A percentile compares a stretch with the other conserved stretches of the same genome.
Evolutionary conservation across 2,329 filamentous ascomycete genomes (phyloP).

Genomic region (Anthostomella pinea): DNA sequence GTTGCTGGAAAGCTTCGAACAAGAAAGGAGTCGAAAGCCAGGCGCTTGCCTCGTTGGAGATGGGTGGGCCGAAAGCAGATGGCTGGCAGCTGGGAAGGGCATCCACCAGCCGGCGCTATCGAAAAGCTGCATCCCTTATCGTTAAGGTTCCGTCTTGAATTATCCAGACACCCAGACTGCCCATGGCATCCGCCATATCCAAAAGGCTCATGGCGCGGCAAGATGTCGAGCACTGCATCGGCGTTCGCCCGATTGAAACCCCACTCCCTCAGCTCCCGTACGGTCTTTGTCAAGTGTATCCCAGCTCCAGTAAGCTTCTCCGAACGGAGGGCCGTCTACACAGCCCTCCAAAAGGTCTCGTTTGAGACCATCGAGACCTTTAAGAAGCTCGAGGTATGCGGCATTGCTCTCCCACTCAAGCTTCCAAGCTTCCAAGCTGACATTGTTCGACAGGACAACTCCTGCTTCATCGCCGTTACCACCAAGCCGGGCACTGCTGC

Average conservation of each 20-base stretch:
- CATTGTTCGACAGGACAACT: constrained; percentile 37
- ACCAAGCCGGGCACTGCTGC: constrained; percentile 37
- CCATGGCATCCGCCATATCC: too few species aligned
- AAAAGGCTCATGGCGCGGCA: constrained; percentile 5
- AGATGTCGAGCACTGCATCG: constrained; percentile 22
- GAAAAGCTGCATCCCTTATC: too few species aligned
- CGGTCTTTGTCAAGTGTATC: constrained; percentile 48
- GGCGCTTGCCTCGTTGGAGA: too few species aligned
- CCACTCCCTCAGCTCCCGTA: constrained; percentile 26
- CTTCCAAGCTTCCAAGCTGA: neutral
- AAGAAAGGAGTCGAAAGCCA: too few species aligned
- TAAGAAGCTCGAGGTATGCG: constrained; percentile 42
- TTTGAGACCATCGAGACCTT: constrained; percentile 47
- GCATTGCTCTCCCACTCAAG: neutral
- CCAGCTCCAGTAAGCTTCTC: constrained; percentile 50
- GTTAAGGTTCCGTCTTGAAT: too few species aligned
- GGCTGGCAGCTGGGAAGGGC: too few species aligned
- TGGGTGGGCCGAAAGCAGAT: too few species aligned
- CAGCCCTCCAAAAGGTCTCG: constrained; percentile 40
- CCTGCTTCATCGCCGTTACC: constrained; percentile 50
- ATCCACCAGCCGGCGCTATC: too few species aligned
- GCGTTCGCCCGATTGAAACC: constrained; percentile 29
- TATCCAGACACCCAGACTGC: too few species aligned
- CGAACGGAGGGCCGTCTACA: constrained; percentile 54
- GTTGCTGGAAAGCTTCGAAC: too few species aligned